phyloP scores from a whole-genome alignment of 1,139 yeast genomes.

The Yamadazyma buinensis region DNA sequence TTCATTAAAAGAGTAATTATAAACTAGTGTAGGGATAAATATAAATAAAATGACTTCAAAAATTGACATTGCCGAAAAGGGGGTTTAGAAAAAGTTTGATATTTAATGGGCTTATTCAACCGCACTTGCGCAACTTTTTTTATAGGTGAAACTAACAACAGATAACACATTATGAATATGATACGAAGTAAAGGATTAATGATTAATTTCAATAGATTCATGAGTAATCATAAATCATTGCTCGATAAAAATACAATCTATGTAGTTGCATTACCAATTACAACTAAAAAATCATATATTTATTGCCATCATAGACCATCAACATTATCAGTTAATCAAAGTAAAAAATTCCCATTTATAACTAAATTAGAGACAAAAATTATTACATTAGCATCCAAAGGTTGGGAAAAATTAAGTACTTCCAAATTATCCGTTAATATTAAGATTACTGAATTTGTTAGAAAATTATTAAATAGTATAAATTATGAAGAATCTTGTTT shows the following conservation, averaged over 20 bases:
- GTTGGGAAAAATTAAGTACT: slow-evolving; percentile 43
- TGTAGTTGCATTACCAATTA: slow-evolving; percentile 59
- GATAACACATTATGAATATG: no score
- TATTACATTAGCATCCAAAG: slow-evolving; percentile 34
- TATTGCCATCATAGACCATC: slow-evolving; percentile 55
- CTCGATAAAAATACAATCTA: slow-evolving; percentile 33
- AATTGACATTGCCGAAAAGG: no score
- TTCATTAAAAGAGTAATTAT: no score
- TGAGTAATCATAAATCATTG: no score
- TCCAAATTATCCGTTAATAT: slow-evolving; percentile 38
- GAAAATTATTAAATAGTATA: slow-evolving; percentile 36
- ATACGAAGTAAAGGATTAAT: no score
- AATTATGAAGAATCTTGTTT: slow-evolving; percentile 53
- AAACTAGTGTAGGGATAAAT: no score
- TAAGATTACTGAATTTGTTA: slow-evolving; percentile 33
- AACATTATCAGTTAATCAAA: slow-evolving; percentile 24
- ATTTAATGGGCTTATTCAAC: no score
- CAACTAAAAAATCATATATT: slow-evolving; percentile 50
- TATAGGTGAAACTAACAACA: no score
- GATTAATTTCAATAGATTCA: no score
- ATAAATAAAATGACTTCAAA: no score
- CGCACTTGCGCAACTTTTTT: no score
- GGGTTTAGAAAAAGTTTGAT: no score
- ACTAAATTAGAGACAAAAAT: slow-evolving; percentile 37
- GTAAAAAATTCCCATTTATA: slow-evolving; percentile 27